Evolutionary conservation across 129 eudicot genomes (phyloP), one percentile per base, ranked within the genome.

Genomic region (Kitagawia praeruptora): DNA sequence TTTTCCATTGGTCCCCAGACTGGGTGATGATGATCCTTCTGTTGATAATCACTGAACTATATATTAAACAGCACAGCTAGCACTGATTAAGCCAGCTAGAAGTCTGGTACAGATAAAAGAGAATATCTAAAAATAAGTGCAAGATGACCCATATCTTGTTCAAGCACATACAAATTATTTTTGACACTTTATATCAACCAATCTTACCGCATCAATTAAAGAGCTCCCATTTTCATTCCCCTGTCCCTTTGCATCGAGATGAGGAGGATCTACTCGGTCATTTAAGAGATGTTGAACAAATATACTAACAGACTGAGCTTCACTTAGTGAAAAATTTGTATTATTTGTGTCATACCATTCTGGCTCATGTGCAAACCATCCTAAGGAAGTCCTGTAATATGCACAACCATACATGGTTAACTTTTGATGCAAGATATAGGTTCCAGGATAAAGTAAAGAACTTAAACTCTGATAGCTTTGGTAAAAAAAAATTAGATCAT

Each of bases 351-450:
- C 99, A 58, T 83, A 90, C 96, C 96, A 96, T 76, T 96, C 97
- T 74, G 97, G 96, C 76, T 89, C 88, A 81, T 89, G 93, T 75
- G 97, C 94, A 86, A 96, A 96, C 97, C 97, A 96, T 70, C 97
- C 97, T 81, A 96, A 85, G 23, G 95, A 82, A 49, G 99, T 88
- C 87, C 99, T 96, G 91, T 77, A 84, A 39, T 74, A 19, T 72
- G 53, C 80, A 77, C 19, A 69, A 71, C 8, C 5, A 18, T 49
- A 75, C 14, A 16, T 6, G 6, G 16, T 31, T 45, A 38, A 81
- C 8, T 44, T 70, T 23, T 37, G 40, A 51, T 40, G 27, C 51
- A 41, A n/a, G 10, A 54, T n/a, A 16, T 53, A 40, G 51, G 25
- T 71, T 34, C 38, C 37, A 41, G 8, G 51, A 51, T 49, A 76